Evolutionary conservation across 2,329 filamentous ascomycete species (phyloP).

Genomic region (Penicillium sp.): DNA sequence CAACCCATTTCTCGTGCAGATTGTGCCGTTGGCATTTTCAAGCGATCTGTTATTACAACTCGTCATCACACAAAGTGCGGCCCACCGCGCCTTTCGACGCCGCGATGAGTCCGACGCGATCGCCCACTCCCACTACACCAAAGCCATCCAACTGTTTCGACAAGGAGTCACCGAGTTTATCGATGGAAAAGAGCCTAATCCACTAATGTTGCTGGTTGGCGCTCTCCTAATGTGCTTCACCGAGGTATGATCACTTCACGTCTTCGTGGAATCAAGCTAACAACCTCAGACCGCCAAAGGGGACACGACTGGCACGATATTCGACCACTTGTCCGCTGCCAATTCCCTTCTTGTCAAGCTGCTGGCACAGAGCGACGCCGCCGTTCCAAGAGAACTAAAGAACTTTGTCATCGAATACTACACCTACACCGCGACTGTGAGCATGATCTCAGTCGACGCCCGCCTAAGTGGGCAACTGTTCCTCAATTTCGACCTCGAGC

Average conservation of each 20-base stretch:
- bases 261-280: slow-evolving; percentile 2
- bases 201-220: slow-evolving; percentile 45
- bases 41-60: slow-evolving; percentile 49
- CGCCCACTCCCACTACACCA: slow-evolving; percentile 31
- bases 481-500: slow-evolving; percentile 45
- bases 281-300: slow-evolving; percentile 40
- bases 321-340: slow-evolving; percentile 48
- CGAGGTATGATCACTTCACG: slow-evolving; percentile 37
- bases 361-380: slow-evolving; percentile 32
- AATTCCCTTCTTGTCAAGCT: slow-evolving; percentile 43
- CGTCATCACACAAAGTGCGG: slow-evolving; percentile 45
- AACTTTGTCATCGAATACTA: slow-evolving; percentile 52
- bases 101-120: slow-evolving; percentile 30
- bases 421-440: slow-evolving; percentile 48
- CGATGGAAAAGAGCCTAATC: slow-evolving; percentile 31
- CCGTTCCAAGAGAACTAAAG: slow-evolving; percentile 39
- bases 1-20: slow-evolving; percentile 49
- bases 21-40: slow-evolving; percentile 48
- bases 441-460: slow-evolving; percentile 48
- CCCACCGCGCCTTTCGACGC: slow-evolving; percentile 31
- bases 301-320: slow-evolving; percentile 48
- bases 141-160: slow-evolving; percentile 30
- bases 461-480: slow-evolving; percentile 29
- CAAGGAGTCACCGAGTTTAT: slow-evolving; percentile 31
- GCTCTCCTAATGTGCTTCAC: slow-evolving; percentile 50